A percentile compares a stretch with the other conserved stretches of the same genome.
phyloP scores from a whole-genome alignment of 306 rosid species.

The Fagus crenata region DNA sequence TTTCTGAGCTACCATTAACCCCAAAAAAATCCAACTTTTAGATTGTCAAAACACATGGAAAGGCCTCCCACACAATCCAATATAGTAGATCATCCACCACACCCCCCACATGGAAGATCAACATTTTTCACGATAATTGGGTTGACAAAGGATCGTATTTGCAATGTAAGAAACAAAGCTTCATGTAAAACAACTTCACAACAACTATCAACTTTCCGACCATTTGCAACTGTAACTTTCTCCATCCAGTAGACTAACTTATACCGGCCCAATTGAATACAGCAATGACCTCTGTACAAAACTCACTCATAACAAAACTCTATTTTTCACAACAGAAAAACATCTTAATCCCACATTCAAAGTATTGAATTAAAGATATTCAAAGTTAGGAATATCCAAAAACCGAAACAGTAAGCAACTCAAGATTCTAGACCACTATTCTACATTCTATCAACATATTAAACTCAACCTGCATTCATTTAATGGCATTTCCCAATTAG shows the following conservation, averaged over 20 bases:
- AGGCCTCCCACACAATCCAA: neutral
- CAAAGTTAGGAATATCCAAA: slow-evolving; percentile 15
- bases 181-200: slow-evolving; percentile 32
- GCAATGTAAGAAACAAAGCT: neutral
- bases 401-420: slow-evolving; percentile 5
- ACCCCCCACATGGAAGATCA: slow-evolving; percentile 20
- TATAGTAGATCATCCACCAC: slow-evolving; percentile 15
- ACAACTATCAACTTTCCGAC: neutral
- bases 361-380: slow-evolving; percentile 17
- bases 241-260: slow-evolving; percentile 21
- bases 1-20: neutral
- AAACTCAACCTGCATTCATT: neutral
- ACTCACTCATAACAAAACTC: slow-evolving; percentile 7
- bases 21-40: slow-evolving; percentile 18
- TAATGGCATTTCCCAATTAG: slow-evolving; percentile 3
- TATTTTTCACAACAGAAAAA: neutral
- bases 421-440: neutral
- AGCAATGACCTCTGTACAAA: neutral
- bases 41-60: slow-evolving; percentile 19
- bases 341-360: neutral
- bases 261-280: neutral
- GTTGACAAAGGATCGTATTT: slow-evolving; percentile 20
- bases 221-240: slow-evolving; percentile 27
- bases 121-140: slow-evolving; percentile 13
- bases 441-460: slow-evolving; percentile 5